Evolutionary conservation across 2,329 filamentous ascomycete genomes (phyloP).

Genomic region (Pleurostoma richardsiae): DNA sequence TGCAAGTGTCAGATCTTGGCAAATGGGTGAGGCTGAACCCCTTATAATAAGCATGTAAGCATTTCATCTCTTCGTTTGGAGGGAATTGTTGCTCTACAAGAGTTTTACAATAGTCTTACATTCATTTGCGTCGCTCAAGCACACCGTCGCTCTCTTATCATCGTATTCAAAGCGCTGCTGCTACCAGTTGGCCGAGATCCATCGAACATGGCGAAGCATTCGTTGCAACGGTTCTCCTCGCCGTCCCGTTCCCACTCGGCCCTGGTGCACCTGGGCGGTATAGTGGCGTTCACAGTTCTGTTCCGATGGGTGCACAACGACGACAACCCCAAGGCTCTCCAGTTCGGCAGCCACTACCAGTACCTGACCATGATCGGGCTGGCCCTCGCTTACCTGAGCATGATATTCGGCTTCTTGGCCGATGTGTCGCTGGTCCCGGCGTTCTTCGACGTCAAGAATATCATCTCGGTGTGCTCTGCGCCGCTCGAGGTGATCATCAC

Average conservation of each 20-base stretch:
- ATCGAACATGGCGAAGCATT: conserved; percentile 35
- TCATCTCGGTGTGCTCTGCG: conserved; percentile 57
- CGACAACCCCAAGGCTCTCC: conserved; percentile 46
- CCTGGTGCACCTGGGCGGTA: conserved; percentile 51
- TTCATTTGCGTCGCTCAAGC: too few species aligned
- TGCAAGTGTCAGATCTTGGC: too few species aligned
- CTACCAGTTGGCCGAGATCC: too few species aligned
- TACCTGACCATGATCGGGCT: conserved; percentile 73
- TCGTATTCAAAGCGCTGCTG: too few species aligned
- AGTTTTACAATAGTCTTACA: too few species aligned
- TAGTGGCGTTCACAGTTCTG: conserved; percentile 46
- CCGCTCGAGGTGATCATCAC: conserved; percentile 69
- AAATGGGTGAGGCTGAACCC: too few species aligned
- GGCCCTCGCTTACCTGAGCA: conserved; percentile 54
- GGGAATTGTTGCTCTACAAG: too few species aligned
- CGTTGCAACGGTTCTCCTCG: conserved; percentile 60
- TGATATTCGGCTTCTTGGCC: conserved; percentile 55
- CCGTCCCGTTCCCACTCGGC: conserved; percentile 62
- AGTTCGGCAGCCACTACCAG: conserved; percentile 65
- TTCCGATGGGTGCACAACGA: conserved; percentile 46
- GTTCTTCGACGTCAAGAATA: conserved; percentile 66
- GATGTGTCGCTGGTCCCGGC: conserved; percentile 54
- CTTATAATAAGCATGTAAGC: too few species aligned
- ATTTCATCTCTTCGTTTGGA: too few species aligned
- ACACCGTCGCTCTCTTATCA: too few species aligned